These are phyloP conservation scores for Cytospora paraplurivora DNA, from an alignment of 2,329 filamentous ascomycete genomes.

Conservation along the genomic window DNA sequence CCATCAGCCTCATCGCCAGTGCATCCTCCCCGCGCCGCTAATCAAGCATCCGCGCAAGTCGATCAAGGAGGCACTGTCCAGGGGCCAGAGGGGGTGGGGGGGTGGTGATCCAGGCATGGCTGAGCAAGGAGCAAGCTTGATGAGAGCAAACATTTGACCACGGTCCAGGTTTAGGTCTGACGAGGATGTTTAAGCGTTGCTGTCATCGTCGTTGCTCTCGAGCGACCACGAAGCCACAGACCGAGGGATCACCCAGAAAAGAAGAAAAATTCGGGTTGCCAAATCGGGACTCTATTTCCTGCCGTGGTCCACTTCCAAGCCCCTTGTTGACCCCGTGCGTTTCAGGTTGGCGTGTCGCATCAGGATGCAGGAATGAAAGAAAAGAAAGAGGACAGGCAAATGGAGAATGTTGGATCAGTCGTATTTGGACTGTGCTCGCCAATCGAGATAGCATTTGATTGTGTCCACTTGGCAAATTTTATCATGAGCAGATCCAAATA, in stretches of 20 bases:
- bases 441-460: constrained; percentile 15
- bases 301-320: constrained; percentile 17
- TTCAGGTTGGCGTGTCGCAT: constrained; percentile 20
- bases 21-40: not conserved
- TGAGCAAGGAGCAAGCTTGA: constrained; percentile 20
- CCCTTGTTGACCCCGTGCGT: constrained; percentile 18
- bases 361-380: not conserved
- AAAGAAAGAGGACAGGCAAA: constrained; percentile 3
- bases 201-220: constrained; percentile 3
- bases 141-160: not conserved
- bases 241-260: not conserved
- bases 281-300: constrained; percentile 22
- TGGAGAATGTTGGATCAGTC: constrained; percentile 10
- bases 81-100: not conserved
- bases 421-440: constrained; percentile 23
- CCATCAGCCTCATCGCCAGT: constrained; percentile 21
- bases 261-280: constrained; percentile 9
- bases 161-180: not conserved
- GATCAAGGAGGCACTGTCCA: not conserved
- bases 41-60: constrained; percentile 9
- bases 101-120: constrained; percentile 10
- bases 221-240: not conserved
- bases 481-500: constrained; percentile 21
- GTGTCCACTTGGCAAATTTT: constrained; percentile 19
- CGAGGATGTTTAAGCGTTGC: constrained; percentile 4